Evolutionary conservation across 495 filamentous ascomycete genomes (phyloP), one percentile per base, ranked within the genome.

Genomic region (Copromyces sp.): DNA sequence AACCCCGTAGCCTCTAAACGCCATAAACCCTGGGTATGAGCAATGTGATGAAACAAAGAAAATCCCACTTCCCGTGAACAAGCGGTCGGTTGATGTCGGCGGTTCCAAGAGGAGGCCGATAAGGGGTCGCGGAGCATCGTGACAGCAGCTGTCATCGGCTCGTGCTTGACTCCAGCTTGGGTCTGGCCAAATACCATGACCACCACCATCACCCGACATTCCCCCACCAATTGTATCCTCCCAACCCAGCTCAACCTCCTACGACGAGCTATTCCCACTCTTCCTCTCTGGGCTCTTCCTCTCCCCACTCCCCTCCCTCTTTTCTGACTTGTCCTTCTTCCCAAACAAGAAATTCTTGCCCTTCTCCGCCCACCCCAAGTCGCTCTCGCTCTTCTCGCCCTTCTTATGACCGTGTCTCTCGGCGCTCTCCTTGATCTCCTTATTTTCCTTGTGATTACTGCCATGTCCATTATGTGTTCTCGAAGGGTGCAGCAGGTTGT

Each of bases 281-380:
- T 65, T 65, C 53, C 53, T 65, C 53, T 35, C 53, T 12, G 53
- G 12, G 29, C 53, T 65, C 24, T 24, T 61, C 53, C 20, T 45
- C 5, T 41, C 40, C 14, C 0, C 4, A 16, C n/a, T 32, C 11
- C 29, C 29, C 29, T 65, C 29, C 6, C 16, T 65, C 14, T 65
- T 61, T 2, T 61, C 53, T 4, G 24, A 9, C 70, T 69, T 78
- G 79, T 82, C 85, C 68, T 80, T 86, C 81, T 82, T 81, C 72
- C 84, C 84, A 76, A 87, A 83, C 65, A 89, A 73, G 37, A 80
- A 82, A 70, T 86, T 85, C 79, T 84, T 89, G 37, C 86, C 87
- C 77, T 84, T 86, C 71, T 88, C 83, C 3, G 86, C 85, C 80
- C 74, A 78, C 41, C 85, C 84, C 68, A 81, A 81, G 47, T 87